Base-by-base conservation (phyloP, 1,139 yeast species). In the Schwanniomyces etchellsii region DNA sequence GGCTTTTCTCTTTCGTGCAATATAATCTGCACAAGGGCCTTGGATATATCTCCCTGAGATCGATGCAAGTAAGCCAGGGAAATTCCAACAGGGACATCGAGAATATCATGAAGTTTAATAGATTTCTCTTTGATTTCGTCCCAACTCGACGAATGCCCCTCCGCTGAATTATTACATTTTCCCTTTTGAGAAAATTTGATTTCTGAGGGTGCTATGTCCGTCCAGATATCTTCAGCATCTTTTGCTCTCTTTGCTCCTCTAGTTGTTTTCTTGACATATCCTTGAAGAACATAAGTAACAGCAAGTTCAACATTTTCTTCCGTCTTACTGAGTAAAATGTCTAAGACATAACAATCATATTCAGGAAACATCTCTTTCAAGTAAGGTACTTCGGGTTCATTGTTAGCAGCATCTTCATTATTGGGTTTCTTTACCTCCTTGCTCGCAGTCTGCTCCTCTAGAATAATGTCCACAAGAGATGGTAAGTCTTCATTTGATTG, bases 11-110 rank as follows among this genome's bases (percentile, higher is more conserved):
- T 7, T 7, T 18, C n/a, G 7, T 7, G n/a, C 7, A 7, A 7
- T 13, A 65, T 45, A 4, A 66, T 43, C 13, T 57, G 62, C 15
- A 53, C 45, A 23, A 66, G 39, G 2, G 65, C 43, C 16, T 42
- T 43, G 3, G 45, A 28, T 20, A 52, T 44, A 27, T 54, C 47
- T 9, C 48, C 45, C 1, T 46, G 30, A 29, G 41, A 37, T 23
- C 35, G 35, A 14, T 42, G 33, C 2, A 39, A 35, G 24, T 39
- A 37, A 20, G 33, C 34, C 2, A 24, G 25, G 13, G 40, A 20
- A 9, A 16, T 11, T 18, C 14, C 24, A 4, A 26, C 13, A 3
- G 28, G 21, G 16, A 36, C 9, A 9, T 25, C 28, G 14, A 36
- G 15, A n/a, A 35, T 20, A 7, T 22, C 24, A 13, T 27, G 27